These are phyloP conservation scores for Betula pendula DNA, from an alignment of 306 rosid genomes.

Conservation along the genomic window DNA sequence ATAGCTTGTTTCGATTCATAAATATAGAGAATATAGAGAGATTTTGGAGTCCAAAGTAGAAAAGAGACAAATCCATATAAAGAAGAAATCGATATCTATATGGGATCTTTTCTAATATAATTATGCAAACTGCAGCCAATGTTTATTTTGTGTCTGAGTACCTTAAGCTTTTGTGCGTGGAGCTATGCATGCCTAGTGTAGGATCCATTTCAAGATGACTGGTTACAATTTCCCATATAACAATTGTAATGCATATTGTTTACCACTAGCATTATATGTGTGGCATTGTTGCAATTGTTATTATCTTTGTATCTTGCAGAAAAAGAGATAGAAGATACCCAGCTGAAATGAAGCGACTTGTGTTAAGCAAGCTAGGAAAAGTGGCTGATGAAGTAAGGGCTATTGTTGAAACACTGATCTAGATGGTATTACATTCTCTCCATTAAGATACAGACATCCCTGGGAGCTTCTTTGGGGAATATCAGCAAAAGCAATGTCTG, in stretches of 20 bases:
- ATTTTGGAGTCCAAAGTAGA: too few species aligned
- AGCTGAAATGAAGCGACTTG: slow-evolving; percentile 44
- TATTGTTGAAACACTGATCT: slow-evolving; percentile 43
- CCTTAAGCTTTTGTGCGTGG: too few species aligned
- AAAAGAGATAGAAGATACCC: slow-evolving; percentile 37
- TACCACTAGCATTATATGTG: not conserved
- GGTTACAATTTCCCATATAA: too few species aligned
- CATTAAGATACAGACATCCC: slow-evolving; percentile 53
- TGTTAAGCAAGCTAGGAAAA: slow-evolving; percentile 49
- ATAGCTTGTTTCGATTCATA: too few species aligned
- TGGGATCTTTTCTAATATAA: too few species aligned
- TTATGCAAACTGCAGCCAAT: too few species aligned
- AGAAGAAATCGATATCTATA: too few species aligned
- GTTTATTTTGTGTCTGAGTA: too few species aligned
- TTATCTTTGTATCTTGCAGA: slow-evolving; percentile 31
- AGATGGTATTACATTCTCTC: slow-evolving; percentile 30
- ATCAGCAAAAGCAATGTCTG: slow-evolving; percentile 64
- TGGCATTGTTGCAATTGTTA: not conserved
- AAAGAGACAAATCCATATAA: too few species aligned
- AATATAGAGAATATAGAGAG: too few species aligned
- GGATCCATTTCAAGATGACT: too few species aligned
- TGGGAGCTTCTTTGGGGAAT: slow-evolving; percentile 62
- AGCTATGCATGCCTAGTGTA: too few species aligned
- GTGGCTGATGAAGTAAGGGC: slow-evolving; percentile 38
- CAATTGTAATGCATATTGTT: not conserved